Base-by-base conservation (phyloP, 352 stramenopile species). In the Pythium oligandrum region DNA sequence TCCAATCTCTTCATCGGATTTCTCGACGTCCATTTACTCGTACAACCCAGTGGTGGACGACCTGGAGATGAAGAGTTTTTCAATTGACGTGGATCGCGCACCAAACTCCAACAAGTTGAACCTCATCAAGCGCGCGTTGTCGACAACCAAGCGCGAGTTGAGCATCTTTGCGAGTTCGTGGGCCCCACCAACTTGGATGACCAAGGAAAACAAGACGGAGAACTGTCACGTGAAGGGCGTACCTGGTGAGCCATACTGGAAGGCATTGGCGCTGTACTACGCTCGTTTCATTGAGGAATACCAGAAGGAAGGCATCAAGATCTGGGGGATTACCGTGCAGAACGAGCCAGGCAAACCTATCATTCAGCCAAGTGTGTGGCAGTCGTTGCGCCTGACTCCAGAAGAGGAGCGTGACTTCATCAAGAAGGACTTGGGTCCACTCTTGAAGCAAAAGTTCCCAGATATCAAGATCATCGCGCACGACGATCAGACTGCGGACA, bases 141-240 rank as follows among this genome's bases (percentile, higher is more conserved):
- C n/a, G n/a, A 65, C 47, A 6, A 75, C 78, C 6, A 59, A 55
- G 17, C 65, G 73, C 11, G 51, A 70, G n/a, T 61, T 97, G 3
- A 67, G 73, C 34, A 37, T 97, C 2, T 92, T 93, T 47, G 78
- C 70, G 5, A 91, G 78, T 10, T 78, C 83, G 1, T 97, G 89
- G 88, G 85, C 71, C 10, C 83, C 85, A 9, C 89, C 88, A 0
- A 65, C 66, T 2, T 96, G 86, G 86, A 95, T 96, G 85, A 96
- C 90, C 33, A 78, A 66, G 31, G 62, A 80, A 42, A 88, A 88
- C 53, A 59, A 51, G 17, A 83, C 70, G 30, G 69, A 80, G 49
- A n/a, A n/a, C n/a, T n/a, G n/a, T n/a, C n/a, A n/a, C n/a, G 51
- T 91, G 8, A 65, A 83, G 36, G 82, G 83, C 4, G 58, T 76